These are phyloP conservation scores for Bryum argenteum DNA, from an alignment of 225 moss, liverwort and hornwort genomes.

Conservation along the genomic window DNA sequence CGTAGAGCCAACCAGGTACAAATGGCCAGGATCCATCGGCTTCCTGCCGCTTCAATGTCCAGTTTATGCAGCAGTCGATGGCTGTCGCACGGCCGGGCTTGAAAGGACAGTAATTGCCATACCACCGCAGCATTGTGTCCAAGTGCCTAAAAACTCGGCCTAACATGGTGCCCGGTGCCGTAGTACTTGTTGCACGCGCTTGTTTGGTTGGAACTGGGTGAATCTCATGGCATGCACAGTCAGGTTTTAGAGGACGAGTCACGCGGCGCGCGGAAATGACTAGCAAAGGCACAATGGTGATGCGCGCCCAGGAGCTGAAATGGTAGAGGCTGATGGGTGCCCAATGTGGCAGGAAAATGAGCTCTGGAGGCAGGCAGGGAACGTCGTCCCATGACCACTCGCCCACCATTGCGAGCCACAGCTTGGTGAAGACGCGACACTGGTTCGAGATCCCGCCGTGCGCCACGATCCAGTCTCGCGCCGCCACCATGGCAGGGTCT, in stretches of 20 bases:
- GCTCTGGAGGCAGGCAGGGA: neutral
- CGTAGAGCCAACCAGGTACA: neutral
- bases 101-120: neutral
- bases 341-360: neutral
- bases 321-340: conserved; percentile 6
- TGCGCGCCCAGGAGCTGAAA: neutral
- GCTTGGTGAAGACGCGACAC: neutral
- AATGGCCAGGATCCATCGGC: neutral
- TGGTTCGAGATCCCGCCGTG: neutral
- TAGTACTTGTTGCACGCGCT: neutral
- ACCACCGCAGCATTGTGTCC: neutral
- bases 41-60: neutral
- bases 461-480: neutral
- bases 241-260: neutral
- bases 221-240: neutral
- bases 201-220: neutral
- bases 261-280: neutral
- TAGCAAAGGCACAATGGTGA: neutral
- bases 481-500: neutral
- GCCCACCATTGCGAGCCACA: neutral
- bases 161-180: neutral
- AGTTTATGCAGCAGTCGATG: neutral
- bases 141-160: neutral
- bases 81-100: neutral
- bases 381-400: conserved; percentile 5